Evolutionary conservation across 495 filamentous ascomycete species (phyloP).

Genomic region (Aspergillus conjunctus): DNA sequence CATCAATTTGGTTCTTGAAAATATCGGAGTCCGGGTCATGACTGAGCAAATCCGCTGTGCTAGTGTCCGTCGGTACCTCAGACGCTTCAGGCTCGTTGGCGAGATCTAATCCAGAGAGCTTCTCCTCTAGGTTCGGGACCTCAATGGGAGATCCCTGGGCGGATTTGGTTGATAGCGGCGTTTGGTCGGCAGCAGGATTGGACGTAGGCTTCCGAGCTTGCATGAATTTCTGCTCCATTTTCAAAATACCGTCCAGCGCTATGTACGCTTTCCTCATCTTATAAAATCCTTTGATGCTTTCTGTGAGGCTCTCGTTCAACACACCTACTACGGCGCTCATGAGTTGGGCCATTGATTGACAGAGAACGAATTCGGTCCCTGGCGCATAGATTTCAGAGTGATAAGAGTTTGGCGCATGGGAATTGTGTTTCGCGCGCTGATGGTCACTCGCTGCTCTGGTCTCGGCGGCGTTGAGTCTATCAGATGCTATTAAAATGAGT

Average conservation of each 20-base stretch:
- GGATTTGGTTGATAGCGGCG: not conserved
- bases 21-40: conserved; percentile 56
- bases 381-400: conserved; percentile 71
- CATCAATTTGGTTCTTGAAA: conserved; percentile 71
- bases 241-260: conserved; percentile 74
- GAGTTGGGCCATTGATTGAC: conserved; percentile 77
- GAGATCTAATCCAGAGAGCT: conserved; percentile 38
- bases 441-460: conserved; percentile 74
- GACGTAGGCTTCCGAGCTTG: conserved; percentile 34
- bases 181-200: conserved; percentile 17
- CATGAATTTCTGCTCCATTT: conserved; percentile 62
- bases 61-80: conserved; percentile 23
- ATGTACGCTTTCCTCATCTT: conserved; percentile 88
- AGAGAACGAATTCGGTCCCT: conserved; percentile 82
- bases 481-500: conserved; percentile 56
- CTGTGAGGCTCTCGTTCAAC: conserved; percentile 89
- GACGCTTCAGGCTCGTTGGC: conserved; percentile 15
- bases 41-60: conserved; percentile 36
- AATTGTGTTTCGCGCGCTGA: conserved; percentile 63
- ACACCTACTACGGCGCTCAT: conserved; percentile 89
- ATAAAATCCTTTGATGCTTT: conserved; percentile 89
- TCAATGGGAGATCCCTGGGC: conserved; percentile 14
- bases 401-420: conserved; percentile 49
- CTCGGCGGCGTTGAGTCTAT: conserved; percentile 77
- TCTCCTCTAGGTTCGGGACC: conserved; percentile 28